Percentiles rank a stretch among this genome's conserved stretches.
Evolutionary conservation across 2,329 filamentous ascomycete genomes (phyloP).

Genomic region (Aspergillus ustus): DNA sequence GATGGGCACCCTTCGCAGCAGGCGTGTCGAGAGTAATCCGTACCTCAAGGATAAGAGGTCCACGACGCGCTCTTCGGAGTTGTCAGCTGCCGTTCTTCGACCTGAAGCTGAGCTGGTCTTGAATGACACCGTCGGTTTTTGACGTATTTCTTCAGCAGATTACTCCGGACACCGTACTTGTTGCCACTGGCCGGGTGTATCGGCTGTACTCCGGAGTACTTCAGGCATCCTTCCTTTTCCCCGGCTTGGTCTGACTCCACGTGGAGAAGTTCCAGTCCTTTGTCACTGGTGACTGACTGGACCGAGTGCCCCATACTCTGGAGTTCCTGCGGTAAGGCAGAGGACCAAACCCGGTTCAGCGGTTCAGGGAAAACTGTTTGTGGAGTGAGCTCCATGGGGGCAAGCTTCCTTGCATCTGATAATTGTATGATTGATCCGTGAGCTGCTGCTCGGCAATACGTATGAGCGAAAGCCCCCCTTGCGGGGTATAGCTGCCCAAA

Average conservation of each 20-base stretch:
- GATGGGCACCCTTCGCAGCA: background rate
- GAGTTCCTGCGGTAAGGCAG: background rate
- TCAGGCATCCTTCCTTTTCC: constrained; percentile 8
- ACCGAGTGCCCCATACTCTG: background rate
- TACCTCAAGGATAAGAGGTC: background rate
- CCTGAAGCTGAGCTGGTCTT: background rate
- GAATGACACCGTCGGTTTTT: background rate
- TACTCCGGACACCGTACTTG: background rate
- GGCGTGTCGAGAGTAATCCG: background rate
- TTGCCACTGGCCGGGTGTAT: background rate
- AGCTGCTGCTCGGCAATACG: background rate
- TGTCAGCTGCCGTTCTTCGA: background rate
- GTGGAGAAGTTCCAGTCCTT: constrained; percentile 2
- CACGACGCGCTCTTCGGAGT: background rate
- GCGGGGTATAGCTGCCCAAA: background rate
- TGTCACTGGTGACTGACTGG: background rate
- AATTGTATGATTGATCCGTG: background rate
- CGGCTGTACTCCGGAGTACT: constrained; percentile 1
- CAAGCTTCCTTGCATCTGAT: background rate
- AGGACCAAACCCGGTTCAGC: background rate
- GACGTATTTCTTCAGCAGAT: background rate
- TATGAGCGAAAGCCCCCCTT: background rate
- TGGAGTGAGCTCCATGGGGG: background rate
- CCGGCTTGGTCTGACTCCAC: constrained; percentile 14
- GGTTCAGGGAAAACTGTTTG: background rate